phyloP scores from a whole-genome alignment of 306 rosid species.

The Vigna radiata region DNA sequence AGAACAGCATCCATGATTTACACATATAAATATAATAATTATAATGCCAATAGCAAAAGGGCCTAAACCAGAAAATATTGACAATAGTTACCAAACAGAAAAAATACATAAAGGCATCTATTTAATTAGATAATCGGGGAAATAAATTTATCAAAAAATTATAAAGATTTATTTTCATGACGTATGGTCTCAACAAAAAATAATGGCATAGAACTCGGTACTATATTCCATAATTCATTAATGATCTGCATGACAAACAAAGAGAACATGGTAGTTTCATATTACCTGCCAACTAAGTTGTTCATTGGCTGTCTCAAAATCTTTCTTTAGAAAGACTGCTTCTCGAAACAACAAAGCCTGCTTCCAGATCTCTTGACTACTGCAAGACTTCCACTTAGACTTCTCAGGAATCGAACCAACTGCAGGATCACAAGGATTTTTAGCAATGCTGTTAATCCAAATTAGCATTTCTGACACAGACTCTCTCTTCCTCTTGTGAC shows the following conservation, averaged over 20 bases:
- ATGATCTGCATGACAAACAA: conserved; percentile 8
- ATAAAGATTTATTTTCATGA: neutral
- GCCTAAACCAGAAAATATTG: neutral
- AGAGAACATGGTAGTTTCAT: conserved; percentile 4
- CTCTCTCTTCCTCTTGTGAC: conserved; percentile 61
- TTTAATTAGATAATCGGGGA: neutral
- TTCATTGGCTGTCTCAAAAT: conserved; percentile 51
- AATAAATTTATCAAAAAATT: neutral
- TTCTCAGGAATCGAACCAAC: conserved; percentile 71
- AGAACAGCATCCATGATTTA: neutral
- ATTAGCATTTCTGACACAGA: conserved; percentile 52
- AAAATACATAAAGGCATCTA: neutral
- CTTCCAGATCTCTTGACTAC: conserved; percentile 69
- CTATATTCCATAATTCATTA: conserved; percentile 3
- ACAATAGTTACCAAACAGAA: conserved; percentile 12
- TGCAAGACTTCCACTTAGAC: conserved; percentile 69
- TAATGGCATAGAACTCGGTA: neutral
- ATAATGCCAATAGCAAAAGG: neutral
- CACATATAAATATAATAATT: conserved; percentile 12
- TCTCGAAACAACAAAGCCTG: conserved; percentile 77
- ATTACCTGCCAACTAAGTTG: conserved; percentile 70
- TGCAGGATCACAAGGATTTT: conserved; percentile 68
- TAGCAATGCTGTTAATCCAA: conserved; percentile 72
- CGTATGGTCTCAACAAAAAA: conserved; percentile 14
- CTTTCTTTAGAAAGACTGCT: conserved; percentile 57